Evolutionary conservation across 176 grass and related monocot species (phyloP).

Genomic region (Raddia distichophylla): DNA sequence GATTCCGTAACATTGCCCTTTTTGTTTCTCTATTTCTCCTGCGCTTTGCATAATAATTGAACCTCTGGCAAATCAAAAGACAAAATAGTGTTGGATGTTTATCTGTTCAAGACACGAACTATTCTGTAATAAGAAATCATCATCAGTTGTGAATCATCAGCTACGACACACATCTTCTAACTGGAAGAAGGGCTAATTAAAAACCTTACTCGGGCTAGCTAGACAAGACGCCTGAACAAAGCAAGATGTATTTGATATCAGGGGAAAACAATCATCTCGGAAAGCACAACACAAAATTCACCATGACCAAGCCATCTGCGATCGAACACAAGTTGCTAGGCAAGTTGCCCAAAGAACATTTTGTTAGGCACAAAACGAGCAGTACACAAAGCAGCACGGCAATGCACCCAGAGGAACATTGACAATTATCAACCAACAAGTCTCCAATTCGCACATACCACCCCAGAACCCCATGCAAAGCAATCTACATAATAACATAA

Average conservation of each 20-base stretch:
- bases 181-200: not conserved
- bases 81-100: constrained; percentile 28
- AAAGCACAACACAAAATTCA: constrained; percentile 1
- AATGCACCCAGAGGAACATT: not conserved
- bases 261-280: constrained; percentile 13
- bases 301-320: not conserved
- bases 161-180: constrained; percentile 1
- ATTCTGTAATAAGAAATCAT: constrained; percentile 15
- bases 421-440: not conserved
- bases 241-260: not conserved
- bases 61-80: constrained; percentile 53
- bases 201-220: constrained; percentile 18
- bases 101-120: constrained; percentile 12
- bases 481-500: too few species aligned
- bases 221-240: constrained; percentile 7
- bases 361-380: constrained; percentile 29
- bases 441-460: not conserved
- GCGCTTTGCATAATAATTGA: constrained; percentile 70
- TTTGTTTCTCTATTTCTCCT: constrained; percentile 77
- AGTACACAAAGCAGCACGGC: not conserved
- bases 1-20: constrained; percentile 59
- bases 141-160: not conserved
- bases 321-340: not conserved
- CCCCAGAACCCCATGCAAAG: too few species aligned
- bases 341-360: constrained; percentile 1